Percentiles rank a stretch among this genome's conserved stretches.
Evolutionary conservation across 129 eudicot genomes (phyloP).

Genomic region (Saussurea involucrata): DNA sequence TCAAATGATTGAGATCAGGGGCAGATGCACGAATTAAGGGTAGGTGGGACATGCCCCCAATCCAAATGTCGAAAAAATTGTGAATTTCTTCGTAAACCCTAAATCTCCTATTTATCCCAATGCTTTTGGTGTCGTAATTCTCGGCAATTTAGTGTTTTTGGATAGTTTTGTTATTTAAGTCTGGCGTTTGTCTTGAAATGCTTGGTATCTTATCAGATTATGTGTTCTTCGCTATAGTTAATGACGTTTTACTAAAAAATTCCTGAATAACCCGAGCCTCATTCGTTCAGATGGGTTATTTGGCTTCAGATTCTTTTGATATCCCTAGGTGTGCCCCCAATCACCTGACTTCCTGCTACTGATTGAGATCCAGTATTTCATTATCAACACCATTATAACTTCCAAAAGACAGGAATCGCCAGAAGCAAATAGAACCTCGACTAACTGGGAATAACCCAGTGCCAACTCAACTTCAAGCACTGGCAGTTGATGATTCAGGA

Average conservation of each 20-base stretch:
- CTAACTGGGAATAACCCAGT: not conserved
- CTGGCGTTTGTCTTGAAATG: not conserved
- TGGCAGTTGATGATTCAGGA: not conserved
- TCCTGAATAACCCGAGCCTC: not conserved
- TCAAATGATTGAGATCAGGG: not conserved
- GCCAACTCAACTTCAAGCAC: not conserved
- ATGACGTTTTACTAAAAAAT: no score
- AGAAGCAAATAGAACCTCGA: not conserved
- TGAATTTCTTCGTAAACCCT: not conserved
- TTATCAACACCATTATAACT: not conserved
- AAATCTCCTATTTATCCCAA: not conserved
- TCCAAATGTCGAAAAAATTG: not conserved
- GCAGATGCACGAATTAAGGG: not conserved
- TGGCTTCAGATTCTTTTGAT: not conserved
- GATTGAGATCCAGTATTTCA: not conserved
- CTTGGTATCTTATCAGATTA: not conserved
- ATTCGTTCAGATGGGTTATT: not conserved
- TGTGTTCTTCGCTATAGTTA: not conserved
- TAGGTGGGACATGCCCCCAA: not conserved
- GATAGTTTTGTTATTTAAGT: not conserved
- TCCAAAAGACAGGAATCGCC: slow-evolving; percentile 5
- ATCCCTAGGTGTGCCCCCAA: not conserved
- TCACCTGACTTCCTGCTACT: not conserved
- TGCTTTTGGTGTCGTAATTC: not conserved
- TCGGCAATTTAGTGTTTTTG: not conserved